Evolutionary conservation across 2,329 filamentous ascomycete genomes (phyloP), one percentile per base, ranked within the genome.

Genomic region (Colletotrichum scovillei): DNA sequence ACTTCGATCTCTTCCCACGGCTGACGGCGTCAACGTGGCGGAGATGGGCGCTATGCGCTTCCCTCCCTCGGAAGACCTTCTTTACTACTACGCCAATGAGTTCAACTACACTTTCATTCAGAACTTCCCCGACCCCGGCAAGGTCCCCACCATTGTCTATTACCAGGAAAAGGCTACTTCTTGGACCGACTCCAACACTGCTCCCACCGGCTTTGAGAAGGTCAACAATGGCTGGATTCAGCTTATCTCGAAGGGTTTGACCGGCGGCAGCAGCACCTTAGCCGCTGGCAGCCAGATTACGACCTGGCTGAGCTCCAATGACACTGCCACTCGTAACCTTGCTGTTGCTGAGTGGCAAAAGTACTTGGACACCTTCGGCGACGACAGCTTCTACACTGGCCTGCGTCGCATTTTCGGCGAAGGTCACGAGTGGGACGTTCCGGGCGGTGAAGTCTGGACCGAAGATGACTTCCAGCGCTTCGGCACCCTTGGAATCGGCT

Each of bases 11-110:
- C 60, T 63, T 11, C 60, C 60, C 9, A 63, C 60, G 6, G 35
- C 64, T 19, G 64, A 67, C 19, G 64, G 64, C 12, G 38, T 67
- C 26, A 67, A 67, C 55, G 55, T 67, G 8, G 64, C 64, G 8
- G 64, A 67, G 55, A 67, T 67, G 64, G 64, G 64, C n/a, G 64
- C 64, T 19, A 67, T 67, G 64, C 53, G 64, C 53, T 67, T 60
- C 35, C 64, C 64, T 1, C 64, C 64, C 9, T 67, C 64, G 12
- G 55, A 67, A 42, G 64, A 60, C n/a, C 30, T 67, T 24, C 64
- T 67, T 35, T 67, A 67, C 55, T 67, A 67, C 55, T 67, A 67
- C 55, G 64, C 64, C 32, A 59, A 67, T 6, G 55, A 56, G 9
- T 67, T 67, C 26, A 46, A 46, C 38, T 67, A 28, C 14, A 59